Base-by-base conservation (phyloP, 1,284 basidiomycete genomes). In the Spongiforma sp. region DNA sequence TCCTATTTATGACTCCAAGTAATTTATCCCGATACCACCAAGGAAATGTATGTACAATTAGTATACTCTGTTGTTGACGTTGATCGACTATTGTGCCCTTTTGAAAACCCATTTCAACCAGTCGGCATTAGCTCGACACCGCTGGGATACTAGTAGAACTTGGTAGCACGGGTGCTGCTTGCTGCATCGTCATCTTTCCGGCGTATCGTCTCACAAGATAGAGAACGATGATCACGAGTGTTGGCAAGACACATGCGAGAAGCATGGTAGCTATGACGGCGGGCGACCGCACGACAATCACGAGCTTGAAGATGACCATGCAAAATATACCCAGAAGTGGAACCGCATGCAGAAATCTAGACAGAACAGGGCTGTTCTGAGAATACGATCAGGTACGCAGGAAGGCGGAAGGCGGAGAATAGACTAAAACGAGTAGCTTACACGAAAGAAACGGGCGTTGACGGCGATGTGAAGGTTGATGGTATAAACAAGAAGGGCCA, bases 401-500 rank as follows among this genome's bases (percentile, higher is more conserved):
- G 21, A 11, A 6, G 5, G 43, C 12, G 28, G 34, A 53, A 32
- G 8, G 37, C 21, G 24, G 15, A 7, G 50, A 52, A 32, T 11
- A 54, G 32, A 10, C 21, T 11, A 37, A 17, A 37, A 12, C 52
- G 30, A 4, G 15, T 36, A 30, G 10, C 65, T 66, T 61, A 73
- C 77, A 17, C 43, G 68, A 30, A 76, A 62, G 39, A 71, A 66
- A 14, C 59, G 61, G 21, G 46, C 43, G 28, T 67, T 67, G 57
- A 67, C 53, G 19, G 55, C 62, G 43, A 73, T 57, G 33, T 77
- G 71, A 59, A 75, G 70, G 32, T 67, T 77, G 50, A 78, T 67
- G 2, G 74, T 75, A 39, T 78, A 77, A 10, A 75, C 58, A 30
- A 75, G 46, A n/a, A 78, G 72, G 11, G 66, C 69, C 34, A 75